These are phyloP conservation scores for Xylaria sp. DNA, from an alignment of 495 filamentous ascomycete genomes.

Conservation along the genomic window DNA sequence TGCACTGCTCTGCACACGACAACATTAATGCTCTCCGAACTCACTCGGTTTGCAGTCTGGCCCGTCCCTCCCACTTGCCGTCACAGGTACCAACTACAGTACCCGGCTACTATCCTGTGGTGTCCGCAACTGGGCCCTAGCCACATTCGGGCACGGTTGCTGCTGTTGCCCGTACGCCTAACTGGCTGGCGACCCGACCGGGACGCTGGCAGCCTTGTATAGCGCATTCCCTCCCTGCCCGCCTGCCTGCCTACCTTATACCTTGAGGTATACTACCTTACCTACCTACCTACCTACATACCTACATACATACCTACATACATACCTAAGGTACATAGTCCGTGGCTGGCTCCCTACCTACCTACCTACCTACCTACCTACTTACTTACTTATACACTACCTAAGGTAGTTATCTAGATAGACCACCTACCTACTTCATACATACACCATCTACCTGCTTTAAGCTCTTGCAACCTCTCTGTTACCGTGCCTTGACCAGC, in stretches of 20 bases:
- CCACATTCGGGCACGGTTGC: not conserved
- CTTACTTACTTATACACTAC: not conserved
- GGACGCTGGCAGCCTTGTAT: slow-evolving; percentile 21
- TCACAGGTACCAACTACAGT: not conserved
- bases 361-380: too few relatives aligned
- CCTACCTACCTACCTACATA: not conserved
- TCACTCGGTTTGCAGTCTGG: not conserved
- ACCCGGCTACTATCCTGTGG: not conserved
- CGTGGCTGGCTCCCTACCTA: slow-evolving; percentile 2
- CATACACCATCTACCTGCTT: too few relatives aligned
- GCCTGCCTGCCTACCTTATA: not conserved
- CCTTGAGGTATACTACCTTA: too few relatives aligned
- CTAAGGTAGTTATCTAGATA: too few relatives aligned
- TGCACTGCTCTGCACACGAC: not conserved
- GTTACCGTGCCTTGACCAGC: not conserved
- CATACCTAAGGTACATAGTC: not conserved
- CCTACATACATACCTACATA: too few relatives aligned
- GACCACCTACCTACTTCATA: too few relatives aligned
- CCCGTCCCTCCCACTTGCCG: not conserved
- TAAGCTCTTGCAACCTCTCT: not conserved
- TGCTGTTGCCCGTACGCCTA: slow-evolving; percentile 4
- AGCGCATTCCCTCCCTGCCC: slow-evolving; percentile 4
- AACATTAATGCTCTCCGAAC: not conserved
- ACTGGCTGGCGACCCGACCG: slow-evolving; percentile 17
- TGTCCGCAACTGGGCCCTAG: not conserved